A percentile compares a stretch with the other conserved stretches of the same genome.
phyloP scores from a whole-genome alignment of 495 filamentous ascomycete genomes.

The Articulospora tetracladia region DNA sequence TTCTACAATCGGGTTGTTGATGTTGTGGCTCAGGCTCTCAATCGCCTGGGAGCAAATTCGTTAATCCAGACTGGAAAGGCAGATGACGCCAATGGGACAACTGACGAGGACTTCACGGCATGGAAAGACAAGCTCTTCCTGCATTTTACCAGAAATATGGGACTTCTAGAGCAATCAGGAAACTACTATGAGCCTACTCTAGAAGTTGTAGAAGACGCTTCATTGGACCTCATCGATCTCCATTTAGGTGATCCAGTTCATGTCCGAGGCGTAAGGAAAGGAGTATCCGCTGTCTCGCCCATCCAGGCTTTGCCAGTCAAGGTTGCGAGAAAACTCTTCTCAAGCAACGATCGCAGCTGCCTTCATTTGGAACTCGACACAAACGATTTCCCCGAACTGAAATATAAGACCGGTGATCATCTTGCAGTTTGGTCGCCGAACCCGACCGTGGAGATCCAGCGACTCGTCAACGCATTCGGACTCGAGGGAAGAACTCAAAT shows the following conservation, averaged over 20 bases:
- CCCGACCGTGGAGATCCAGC: conserved; percentile 12
- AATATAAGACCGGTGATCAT: conserved; percentile 24
- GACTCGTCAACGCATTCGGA: conserved; percentile 5
- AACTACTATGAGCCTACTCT: conserved; percentile 37
- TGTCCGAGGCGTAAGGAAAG: conserved; percentile 17
- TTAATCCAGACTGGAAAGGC: conserved; percentile 8
- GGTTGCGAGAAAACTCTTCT: conserved; percentile 27
- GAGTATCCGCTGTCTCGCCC: conserved; percentile 21
- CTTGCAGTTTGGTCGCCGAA: conserved; percentile 19
- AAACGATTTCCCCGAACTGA: conserved; percentile 14
- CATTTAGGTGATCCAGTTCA: conserved; percentile 37
- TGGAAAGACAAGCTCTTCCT: conserved; percentile 21
- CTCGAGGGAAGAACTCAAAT: not conserved
- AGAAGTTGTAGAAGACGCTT: conserved; percentile 34
- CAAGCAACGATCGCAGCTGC: conserved; percentile 6
- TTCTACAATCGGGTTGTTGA: conserved; percentile 19
- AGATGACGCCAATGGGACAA: conserved; percentile 18
- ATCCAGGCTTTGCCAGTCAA: conserved; percentile 32
- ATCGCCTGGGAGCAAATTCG: conserved; percentile 3
- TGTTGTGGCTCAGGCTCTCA: not conserved
- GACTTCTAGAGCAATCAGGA: conserved; percentile 33
- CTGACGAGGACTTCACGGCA: conserved; percentile 22
- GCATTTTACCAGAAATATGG: conserved; percentile 33
- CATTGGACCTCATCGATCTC: conserved; percentile 35
- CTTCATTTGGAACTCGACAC: conserved; percentile 20